Percentiles rank a stretch among this genome's conserved stretches.
These are phyloP conservation scores for Aureobasidium namibiae DNA, from an alignment of 2,329 filamentous ascomycete species.

Conservation along the genomic window DNA sequence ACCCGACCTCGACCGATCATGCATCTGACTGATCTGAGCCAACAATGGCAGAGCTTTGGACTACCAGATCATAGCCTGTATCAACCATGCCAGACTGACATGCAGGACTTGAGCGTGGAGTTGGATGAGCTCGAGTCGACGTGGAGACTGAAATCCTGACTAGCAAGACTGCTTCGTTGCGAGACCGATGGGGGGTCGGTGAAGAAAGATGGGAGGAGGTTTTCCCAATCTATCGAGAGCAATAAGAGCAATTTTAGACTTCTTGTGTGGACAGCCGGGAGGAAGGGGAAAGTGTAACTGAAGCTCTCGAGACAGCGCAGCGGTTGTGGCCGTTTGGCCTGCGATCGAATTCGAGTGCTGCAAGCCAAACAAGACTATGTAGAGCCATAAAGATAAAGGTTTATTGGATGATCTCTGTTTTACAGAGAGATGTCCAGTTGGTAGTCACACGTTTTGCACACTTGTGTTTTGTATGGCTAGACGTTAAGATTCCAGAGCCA, in stretches of 20 bases:
- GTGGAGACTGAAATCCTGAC: background rate
- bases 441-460: background rate
- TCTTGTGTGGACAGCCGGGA: background rate
- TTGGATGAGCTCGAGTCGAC: background rate
- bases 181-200: background rate
- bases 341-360: background rate
- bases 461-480: background rate
- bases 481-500: too few relatives aligned
- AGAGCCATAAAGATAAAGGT: too few relatives aligned
- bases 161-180: background rate
- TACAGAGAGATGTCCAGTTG: background rate
- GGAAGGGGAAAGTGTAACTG: background rate
- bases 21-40: background rate
- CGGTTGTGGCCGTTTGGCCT: background rate
- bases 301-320: background rate
- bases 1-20: too few relatives aligned
- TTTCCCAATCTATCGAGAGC: background rate
- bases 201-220: background rate
- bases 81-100: background rate
- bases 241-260: background rate
- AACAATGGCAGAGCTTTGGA: background rate
- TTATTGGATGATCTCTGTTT: too few relatives aligned
- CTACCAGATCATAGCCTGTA: background rate
- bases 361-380: too few relatives aligned
- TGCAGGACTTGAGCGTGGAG: background rate